Evolutionary conservation across 768 basidiomycete genomes (phyloP).

Genomic region (Suillus sp.): DNA sequence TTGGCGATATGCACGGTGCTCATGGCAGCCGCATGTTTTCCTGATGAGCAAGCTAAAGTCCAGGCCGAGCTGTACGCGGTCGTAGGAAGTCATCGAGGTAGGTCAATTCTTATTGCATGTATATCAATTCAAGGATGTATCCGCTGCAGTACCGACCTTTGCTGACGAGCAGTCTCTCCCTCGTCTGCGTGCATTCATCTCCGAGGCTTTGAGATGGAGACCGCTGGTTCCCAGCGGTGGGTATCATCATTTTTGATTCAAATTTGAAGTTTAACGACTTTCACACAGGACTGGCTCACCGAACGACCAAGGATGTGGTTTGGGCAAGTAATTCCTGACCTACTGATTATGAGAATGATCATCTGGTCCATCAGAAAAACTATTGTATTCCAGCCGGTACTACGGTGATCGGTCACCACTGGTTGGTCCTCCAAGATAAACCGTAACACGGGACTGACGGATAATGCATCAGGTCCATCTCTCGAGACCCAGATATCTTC

Average conservation of each 20-base stretch:
- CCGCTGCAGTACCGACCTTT: not conserved
- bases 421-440: not conserved
- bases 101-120: not conserved
- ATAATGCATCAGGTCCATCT: not conserved
- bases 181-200: not conserved
- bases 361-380: not conserved
- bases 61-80: conserved; percentile 56
- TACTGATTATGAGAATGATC: not conserved
- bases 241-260: not conserved
- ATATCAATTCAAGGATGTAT: conserved; percentile 29
- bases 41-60: conserved; percentile 48
- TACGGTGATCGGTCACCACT: not conserved
- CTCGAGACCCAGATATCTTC: conserved; percentile 1
- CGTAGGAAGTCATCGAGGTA: conserved; percentile 22
- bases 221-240: not conserved
- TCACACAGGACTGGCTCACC: not conserved
- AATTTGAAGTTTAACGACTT: not conserved
- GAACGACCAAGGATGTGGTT: not conserved
- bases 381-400: not conserved
- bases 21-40: conserved; percentile 19
- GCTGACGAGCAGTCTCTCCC: not conserved
- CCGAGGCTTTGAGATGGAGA: conserved; percentile 2
- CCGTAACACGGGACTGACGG: not conserved
- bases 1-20: not conserved
- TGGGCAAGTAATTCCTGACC: not conserved